A percentile compares a stretch with the other conserved stretches of the same genome.
Conservation (phyloP, 2,329 filamentous ascomycete species). For the Aspergillus nomiae region DNA sequence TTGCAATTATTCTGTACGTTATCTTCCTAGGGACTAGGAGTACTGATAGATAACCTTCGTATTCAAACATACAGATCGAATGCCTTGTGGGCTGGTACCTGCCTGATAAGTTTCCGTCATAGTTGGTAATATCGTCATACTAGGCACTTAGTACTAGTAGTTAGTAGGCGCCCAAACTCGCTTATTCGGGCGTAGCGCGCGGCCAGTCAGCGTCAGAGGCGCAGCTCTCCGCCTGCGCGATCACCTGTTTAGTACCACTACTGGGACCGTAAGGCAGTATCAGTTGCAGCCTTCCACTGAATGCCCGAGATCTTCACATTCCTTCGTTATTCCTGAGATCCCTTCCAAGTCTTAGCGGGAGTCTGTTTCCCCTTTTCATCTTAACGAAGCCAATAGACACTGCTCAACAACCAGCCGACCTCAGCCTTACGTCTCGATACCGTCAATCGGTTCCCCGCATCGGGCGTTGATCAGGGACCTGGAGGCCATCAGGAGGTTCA, state of each 20-base stretch:
- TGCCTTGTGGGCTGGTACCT: not conserved
- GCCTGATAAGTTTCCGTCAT: not conserved
- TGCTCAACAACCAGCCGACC: not conserved
- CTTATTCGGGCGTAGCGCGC: constrained; percentile 18
- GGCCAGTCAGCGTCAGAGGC: constrained; percentile 17
- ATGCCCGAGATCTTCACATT: not conserved
- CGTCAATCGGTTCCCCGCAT: constrained; percentile 14
- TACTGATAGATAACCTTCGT: not conserved
- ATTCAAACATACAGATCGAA: not conserved
- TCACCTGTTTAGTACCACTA: constrained; percentile 12
- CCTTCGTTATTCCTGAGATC: not conserved
- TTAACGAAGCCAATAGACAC: not conserved
- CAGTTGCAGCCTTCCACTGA: constrained; percentile 21
- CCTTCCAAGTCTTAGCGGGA: not conserved
- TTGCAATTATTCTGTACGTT: not conserved
- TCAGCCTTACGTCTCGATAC: constrained; percentile 1
- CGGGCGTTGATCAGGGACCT: constrained; percentile 7
- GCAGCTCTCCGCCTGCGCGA: constrained; percentile 20
- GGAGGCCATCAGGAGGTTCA: constrained; percentile 2
- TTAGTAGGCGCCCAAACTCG: constrained; percentile 2
- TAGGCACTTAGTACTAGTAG: too few relatives aligned
- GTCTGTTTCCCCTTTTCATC: not conserved
- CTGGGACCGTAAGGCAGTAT: constrained; percentile 3
- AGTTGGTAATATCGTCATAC: constrained; percentile 8
- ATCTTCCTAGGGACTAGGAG: not conserved